Evolutionary conservation across 2,329 filamentous ascomycete species (phyloP), one percentile per base, ranked within the genome.

Genomic region (Neonectria sp.): DNA sequence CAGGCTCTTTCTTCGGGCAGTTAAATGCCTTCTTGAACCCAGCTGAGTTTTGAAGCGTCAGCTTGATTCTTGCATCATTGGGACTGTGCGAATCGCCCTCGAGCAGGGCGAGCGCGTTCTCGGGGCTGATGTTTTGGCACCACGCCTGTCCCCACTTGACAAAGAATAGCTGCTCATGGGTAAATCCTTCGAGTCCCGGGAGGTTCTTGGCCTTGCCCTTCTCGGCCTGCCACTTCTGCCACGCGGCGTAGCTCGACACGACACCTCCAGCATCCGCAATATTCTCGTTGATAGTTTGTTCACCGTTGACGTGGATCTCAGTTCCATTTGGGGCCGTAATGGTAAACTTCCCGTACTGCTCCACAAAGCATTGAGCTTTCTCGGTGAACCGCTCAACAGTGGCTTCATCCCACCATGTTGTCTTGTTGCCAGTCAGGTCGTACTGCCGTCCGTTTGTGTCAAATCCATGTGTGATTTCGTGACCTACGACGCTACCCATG

Each of bases 251-350:
- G 0, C 90, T 84, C 0, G 90, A 88, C 8, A 86, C 84, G 0
- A 93, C 76, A 15, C 91, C 92, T 17, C 91, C 91, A 1, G 91
- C 89, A 77, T 93, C 92, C 1, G 91, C 91, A 73, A 93, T 91
- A 75, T 93, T 93, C 80, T 93, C 92, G 24, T 88, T 89, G 2
- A 93, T 80, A 0, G 91, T 93, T 13, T 89, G 81, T 27, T 82
- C 82, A 9, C 91, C 91, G 65, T 92, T 90, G 63, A 93, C 86
- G 68, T 90, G 86, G 0, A 91, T 81, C 4, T 85, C 2, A 68
- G 88, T 86, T 2, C 83, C 87, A 40, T 90, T 84, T 12, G 87
- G 83, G 0, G 86, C 88, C 0, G 83, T 82, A 12, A 92, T 84
- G 0, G 86, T 88, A 75, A 87, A 92, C 35, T 91, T 86, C 64